phyloP scores from a whole-genome alignment of 345 rosid genomes.

The Eutrema yunnanense region DNA sequence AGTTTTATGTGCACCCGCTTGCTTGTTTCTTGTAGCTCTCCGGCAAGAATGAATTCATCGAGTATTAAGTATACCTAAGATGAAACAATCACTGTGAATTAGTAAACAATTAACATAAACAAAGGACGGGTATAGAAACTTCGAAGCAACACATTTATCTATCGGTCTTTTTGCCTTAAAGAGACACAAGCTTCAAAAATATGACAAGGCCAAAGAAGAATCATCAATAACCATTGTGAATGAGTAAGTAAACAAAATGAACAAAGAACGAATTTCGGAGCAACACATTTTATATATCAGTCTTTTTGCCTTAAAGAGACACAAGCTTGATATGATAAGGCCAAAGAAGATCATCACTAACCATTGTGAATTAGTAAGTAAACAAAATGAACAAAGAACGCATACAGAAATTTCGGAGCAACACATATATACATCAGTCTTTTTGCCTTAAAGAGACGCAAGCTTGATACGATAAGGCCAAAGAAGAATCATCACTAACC shows the following conservation, averaged over 20 bases:
- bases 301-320: background rate
- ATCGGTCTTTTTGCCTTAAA: background rate
- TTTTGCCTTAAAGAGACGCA: background rate
- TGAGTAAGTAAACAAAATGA: background rate
- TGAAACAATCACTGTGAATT: background rate
- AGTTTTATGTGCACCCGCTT: constrained; percentile 10
- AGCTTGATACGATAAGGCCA: background rate
- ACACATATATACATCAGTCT: background rate
- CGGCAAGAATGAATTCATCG: constrained; percentile 98
- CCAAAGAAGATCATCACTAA: background rate
- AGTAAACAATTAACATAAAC: background rate
- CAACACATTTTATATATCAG: background rate
- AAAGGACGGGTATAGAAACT: background rate
- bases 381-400: background rate
- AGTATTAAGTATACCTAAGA: constrained; percentile 80
- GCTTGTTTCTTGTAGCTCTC: constrained; percentile 99
- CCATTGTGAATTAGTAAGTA: background rate
- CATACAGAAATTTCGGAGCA: background rate
- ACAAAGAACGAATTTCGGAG: background rate
- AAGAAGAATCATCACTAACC: background rate
- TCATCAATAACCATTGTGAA: background rate
- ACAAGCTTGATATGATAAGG: background rate
- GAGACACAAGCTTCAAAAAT: background rate
- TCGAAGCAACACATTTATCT: background rate
- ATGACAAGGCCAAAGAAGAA: background rate